Evolutionary conservation across 805 yeast genomes (phyloP), one percentile per base, ranked within the genome.

Genomic region (Helenozyma baotianmanensis): DNA sequence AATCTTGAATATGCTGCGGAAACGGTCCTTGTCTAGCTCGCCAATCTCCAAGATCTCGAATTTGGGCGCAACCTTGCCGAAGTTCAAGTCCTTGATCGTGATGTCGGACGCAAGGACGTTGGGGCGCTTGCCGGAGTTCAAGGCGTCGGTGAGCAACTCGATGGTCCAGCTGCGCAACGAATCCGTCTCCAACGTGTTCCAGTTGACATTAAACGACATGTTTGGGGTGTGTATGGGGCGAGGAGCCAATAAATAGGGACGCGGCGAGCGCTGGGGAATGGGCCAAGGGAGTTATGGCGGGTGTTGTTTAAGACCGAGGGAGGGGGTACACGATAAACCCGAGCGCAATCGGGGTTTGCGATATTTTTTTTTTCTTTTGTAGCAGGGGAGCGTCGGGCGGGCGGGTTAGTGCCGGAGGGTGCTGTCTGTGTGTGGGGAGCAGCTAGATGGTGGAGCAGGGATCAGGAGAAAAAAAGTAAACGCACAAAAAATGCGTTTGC

Each of bases 1-100:
- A 40, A 84, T 71, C 48, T 83, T 84, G 65, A 84, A 85, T 14
- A 84, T 85, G 2, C 95, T 94, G 37, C 92, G 66, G 50, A 84
- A 85, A 40, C 84, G 60, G 56, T 84, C 92, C 17, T 64, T 67
- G 6, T 79, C 92, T 21, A 85, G 58, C 52, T 85, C 95, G 4
- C 95, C 95, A 43, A 84, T 80, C 50, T 84, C 95, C 38, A 84
- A 62, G 23, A 85, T 80, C 56, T 84, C 95, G 40, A 84, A 76
- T 35, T 70, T 64, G 1, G 95, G 95, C 1, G 92, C 78, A 17
- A 73, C 68, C 29, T 78, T 70, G 8, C 95, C 95, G 61, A 85
- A 80, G 47, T 79, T 71, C 23, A 84, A 67, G 42, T 82, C 86
- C 35, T 76, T 71, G 30, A 84, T 85, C 23, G 63, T 62, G 40